Base-by-base conservation (phyloP, 2,329 filamentous ascomycete genomes). In the Alternaria arborescens region DNA sequence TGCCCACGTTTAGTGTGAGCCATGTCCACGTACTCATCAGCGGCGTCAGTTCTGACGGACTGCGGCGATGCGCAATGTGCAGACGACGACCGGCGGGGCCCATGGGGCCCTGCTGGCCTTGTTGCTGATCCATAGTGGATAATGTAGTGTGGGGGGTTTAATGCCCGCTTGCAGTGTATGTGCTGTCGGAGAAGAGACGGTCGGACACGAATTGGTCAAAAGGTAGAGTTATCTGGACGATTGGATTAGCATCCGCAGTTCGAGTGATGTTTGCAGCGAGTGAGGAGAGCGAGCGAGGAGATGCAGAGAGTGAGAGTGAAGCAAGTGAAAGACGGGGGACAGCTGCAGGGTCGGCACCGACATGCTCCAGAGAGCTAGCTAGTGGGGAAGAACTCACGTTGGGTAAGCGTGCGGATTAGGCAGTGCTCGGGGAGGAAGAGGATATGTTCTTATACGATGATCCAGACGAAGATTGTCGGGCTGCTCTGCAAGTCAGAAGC, bases 11-110 rank as follows among this genome's bases (percentile, higher is more conserved):
- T 30, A 38, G 41, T 40, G 48, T 55, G 58, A 54, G 64, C 53
- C 26, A 42, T 47, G 61, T 61, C n/a, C 52, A 93, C 92, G 88
- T 92, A 93, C 93, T 97, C 92, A 98, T 96, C 81, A 98, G 84
- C 68, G 94, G 95, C 61, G 94, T 98, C 81, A 98, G 86, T 86
- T 98, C 95, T 71, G 95, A 98, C 68, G 94, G 95, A 83, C 93
- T 97, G 82, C 94, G 90, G 78, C 94, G 91, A 85, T 98, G 94
- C 76, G 94, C 94, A 82, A 98, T 97, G 84, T 98, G 94, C 79
- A 98, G 88, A 79, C 94, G 91, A 78, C 94, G 93, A 77, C 93
- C 93, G 78, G 90, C 83, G 75, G 92, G 92, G 72, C 93, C 93
- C 75, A 81, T 80, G 48, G 81, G 79, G 63, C 77, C 86, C 80